These are phyloP conservation scores for Populus hybrid DNA, from an alignment of 441 rosid genomes.

Conservation along the genomic window DNA sequence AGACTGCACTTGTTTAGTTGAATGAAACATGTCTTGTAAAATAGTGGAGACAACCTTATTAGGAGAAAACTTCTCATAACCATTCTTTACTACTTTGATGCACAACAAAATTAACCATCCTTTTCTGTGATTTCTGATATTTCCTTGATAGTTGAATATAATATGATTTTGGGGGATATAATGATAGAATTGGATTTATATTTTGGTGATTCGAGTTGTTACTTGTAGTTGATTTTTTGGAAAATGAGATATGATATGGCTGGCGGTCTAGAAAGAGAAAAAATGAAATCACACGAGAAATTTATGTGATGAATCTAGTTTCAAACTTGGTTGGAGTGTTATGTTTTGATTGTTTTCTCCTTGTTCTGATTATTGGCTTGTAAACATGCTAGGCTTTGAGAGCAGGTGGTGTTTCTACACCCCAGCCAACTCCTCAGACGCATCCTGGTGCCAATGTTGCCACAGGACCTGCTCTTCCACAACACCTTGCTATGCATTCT, in stretches of 20 bases:
- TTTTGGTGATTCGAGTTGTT: background rate
- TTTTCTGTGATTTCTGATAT: background rate
- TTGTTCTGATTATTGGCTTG: background rate
- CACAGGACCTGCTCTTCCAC: conserved; percentile 78
- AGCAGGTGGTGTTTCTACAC: conserved; percentile 54
- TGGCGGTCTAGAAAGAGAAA: background rate
- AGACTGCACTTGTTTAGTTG: background rate
- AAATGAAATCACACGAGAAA: background rate
- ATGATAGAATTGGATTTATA: background rate
- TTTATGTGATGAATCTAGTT: background rate
- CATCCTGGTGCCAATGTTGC: conserved; percentile 61
- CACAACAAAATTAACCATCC: background rate
- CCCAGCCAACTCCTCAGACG: conserved; percentile 64
- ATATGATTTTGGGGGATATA: background rate
- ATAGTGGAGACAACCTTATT: background rate
- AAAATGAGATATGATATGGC: background rate
- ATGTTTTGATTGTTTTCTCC: background rate
- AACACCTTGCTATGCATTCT: conserved; percentile 89
- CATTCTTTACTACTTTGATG: background rate
- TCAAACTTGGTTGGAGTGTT: background rate
- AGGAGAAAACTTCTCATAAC: background rate
- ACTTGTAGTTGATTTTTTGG: background rate
- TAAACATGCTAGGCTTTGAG: conserved; percentile 53
- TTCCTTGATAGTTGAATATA: background rate
- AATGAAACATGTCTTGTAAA: background rate